A percentile compares a stretch with the other conserved stretches of the same genome.
phyloP scores from a whole-genome alignment of 352 stramenopile species.

The Phytophthora cactorum region DNA sequence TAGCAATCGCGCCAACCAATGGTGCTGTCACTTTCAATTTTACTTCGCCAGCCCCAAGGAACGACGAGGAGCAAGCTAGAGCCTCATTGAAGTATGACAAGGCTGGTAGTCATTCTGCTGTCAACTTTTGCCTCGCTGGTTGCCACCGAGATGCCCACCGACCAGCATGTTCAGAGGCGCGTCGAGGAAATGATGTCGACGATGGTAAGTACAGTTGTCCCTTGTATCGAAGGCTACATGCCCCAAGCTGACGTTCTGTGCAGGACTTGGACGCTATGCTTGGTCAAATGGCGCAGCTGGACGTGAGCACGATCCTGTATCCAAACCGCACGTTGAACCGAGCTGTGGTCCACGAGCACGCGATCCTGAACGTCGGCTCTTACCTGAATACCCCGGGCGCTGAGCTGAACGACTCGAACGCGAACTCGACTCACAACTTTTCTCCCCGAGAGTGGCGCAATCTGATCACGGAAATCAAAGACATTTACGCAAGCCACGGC shows the following conservation, averaged over 20 bases:
- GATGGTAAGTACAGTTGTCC: slow-evolving; percentile 26
- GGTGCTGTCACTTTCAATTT: slow-evolving; percentile 32
- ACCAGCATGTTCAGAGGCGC: slow-evolving; percentile 23
- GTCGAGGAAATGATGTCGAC: slow-evolving; percentile 37
- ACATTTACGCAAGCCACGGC: slow-evolving; percentile 65
- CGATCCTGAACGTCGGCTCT: slow-evolving; percentile 85
- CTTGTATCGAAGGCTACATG: neutral
- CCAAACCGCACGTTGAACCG: slow-evolving; percentile 69
- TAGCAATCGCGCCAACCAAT: neutral
- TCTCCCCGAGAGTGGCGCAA: slow-evolving; percentile 74
- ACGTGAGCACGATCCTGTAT: slow-evolving; percentile 82
- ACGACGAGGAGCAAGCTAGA: neutral
- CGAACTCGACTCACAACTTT: slow-evolving; percentile 49
- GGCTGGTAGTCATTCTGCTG: slow-evolving; percentile 5
- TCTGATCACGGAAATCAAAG: slow-evolving; percentile 79
- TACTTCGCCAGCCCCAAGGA: slow-evolving; percentile 11
- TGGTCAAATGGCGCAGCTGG: slow-evolving; percentile 93
- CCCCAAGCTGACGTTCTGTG: neutral
- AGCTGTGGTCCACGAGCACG: slow-evolving; percentile 68
- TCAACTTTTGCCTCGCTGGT: slow-evolving; percentile 7
- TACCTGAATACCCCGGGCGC: slow-evolving; percentile 84
- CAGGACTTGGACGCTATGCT: slow-evolving; percentile 61
- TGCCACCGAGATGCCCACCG: neutral
- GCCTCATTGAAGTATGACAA: slow-evolving; percentile 12
- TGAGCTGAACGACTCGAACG: slow-evolving; percentile 31